phyloP scores from a whole-genome alignment of 2,329 filamentous ascomycete species.

The Penicillium concentricum region DNA sequence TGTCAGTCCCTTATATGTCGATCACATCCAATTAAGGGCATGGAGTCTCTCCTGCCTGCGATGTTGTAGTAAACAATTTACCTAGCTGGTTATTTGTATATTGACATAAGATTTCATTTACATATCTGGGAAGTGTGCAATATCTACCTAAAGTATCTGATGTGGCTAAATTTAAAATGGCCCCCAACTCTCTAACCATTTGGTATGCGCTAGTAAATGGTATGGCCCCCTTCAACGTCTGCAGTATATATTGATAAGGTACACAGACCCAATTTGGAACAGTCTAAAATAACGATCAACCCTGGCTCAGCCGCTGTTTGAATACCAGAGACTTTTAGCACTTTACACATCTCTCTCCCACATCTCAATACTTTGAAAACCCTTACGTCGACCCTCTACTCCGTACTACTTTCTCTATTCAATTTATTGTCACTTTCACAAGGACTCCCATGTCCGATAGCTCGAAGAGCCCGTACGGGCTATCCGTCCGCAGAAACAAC shows the following conservation, averaged over 20 bases:
- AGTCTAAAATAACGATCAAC: not conserved
- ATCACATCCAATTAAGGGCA: not conserved
- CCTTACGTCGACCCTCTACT: not conserved
- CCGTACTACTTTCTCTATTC: no score
- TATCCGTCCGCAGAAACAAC: constrained; percentile 19
- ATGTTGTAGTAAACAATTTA: not conserved
- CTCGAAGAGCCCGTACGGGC: constrained; percentile 4
- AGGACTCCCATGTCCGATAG: not conserved
- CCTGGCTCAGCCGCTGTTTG: not conserved
- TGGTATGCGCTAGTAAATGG: not conserved
- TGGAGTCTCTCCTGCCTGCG: not conserved
- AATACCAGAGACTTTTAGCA: no score
- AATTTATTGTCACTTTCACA: not conserved
- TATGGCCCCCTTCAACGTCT: not conserved
- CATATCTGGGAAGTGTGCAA: not conserved
- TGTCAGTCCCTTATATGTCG: no score
- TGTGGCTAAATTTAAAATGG: not conserved
- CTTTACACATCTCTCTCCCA: no score
- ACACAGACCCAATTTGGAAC: not conserved
- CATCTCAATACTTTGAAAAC: not conserved
- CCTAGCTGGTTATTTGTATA: not conserved
- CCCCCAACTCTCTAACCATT: not conserved
- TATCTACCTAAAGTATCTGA: no score
- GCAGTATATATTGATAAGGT: no score
- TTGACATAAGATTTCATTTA: not conserved